These are phyloP conservation scores for Cladosporium velox DNA, from an alignment of 2,329 filamentous ascomycete species.

Conservation along the genomic window DNA sequence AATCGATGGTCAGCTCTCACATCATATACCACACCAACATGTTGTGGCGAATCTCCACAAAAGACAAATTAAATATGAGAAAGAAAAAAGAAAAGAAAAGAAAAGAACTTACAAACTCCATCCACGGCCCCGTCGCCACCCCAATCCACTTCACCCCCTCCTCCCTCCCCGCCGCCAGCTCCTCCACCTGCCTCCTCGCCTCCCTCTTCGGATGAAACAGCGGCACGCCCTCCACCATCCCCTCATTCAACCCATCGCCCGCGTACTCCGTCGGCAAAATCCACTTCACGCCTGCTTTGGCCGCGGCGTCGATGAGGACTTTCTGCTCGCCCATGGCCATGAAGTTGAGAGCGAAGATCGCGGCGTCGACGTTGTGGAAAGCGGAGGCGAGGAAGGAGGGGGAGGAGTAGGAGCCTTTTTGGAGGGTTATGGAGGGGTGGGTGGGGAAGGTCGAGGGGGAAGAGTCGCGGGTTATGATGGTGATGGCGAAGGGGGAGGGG, in stretches of 20 bases:
- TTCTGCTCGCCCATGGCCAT: constrained; percentile 27
- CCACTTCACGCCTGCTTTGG: constrained; percentile 34
- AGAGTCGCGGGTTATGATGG: constrained; percentile 41
- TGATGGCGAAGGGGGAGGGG: constrained; percentile 38
- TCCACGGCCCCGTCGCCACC: constrained; percentile 36
- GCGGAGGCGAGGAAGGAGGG: constrained; percentile 25
- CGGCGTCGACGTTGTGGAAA: constrained; percentile 35
- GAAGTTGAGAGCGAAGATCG: constrained; percentile 37
- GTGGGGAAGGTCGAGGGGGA: constrained; percentile 40
- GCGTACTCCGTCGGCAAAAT: constrained; percentile 32
- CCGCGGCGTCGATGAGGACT: constrained; percentile 31
- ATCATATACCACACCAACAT: neutral
- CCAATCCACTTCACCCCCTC: constrained; percentile 45
- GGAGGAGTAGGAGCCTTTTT: constrained; percentile 31
- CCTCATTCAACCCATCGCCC: constrained; percentile 29
- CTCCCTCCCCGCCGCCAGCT: constrained; percentile 27
- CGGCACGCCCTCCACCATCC: constrained; percentile 25
- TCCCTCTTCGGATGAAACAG: constrained; percentile 24
- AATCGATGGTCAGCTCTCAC: neutral
- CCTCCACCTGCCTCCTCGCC: constrained; percentile 29
- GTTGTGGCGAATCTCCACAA: too few species aligned
- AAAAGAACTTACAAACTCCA: constrained; percentile 24
- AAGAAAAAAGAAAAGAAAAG: neutral
- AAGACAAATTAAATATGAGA: too few species aligned
- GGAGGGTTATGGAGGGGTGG: constrained; percentile 33